Base-by-base conservation (phyloP, 2,329 filamentous ascomycete species). In the Cladosporium sp. region DNA sequence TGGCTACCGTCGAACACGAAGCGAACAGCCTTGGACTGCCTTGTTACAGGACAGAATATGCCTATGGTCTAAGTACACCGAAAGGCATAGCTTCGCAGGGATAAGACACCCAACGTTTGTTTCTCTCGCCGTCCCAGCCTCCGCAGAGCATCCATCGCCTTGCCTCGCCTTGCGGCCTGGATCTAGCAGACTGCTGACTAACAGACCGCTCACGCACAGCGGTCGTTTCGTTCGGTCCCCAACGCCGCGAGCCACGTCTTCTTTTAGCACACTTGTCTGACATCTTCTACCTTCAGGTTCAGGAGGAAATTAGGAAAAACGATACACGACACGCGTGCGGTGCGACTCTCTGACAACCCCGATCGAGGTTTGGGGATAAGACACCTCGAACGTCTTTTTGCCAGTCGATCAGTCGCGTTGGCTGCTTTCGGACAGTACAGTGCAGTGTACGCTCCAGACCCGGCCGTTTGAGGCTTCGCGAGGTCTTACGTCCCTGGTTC, bases 91-190 rank as follows among this genome's bases (percentile, higher is more conserved):
- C 29, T n/a, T 31, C 52, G 29, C 52, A 55, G 56, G 56, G 56
- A 44, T 59, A 59, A 59, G 56, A 59, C 56, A 59, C 56, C 31
- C 31, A 59, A 44, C 56, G 56, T 35, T 59, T 44, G 26, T 59
- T 28, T 59, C 35, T 14, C 35, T 26, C 37, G 23, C 26, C 35
- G 35, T 21, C 28, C 33, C 21, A 18, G 21, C 50, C 29, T 29
- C 28, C 52, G 29, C 33, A 35, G 33, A 35, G 33, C 33, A 35
- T 26, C 52, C 23, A 53, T 29, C n/a, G 50, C 50, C 23, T 11
- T 53, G 16, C 18, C 46, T 31, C 29, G 23, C 23, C 33, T 35
- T 57, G 23, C 8, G 7, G 12, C 40, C 52, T 55, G 52, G 28
- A 31, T 33, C 52, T 33, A 33, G 52, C 52, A 55, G 18, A 55